phyloP scores from a whole-genome alignment of 306 rosid species.

The Castanospermum australe region DNA sequence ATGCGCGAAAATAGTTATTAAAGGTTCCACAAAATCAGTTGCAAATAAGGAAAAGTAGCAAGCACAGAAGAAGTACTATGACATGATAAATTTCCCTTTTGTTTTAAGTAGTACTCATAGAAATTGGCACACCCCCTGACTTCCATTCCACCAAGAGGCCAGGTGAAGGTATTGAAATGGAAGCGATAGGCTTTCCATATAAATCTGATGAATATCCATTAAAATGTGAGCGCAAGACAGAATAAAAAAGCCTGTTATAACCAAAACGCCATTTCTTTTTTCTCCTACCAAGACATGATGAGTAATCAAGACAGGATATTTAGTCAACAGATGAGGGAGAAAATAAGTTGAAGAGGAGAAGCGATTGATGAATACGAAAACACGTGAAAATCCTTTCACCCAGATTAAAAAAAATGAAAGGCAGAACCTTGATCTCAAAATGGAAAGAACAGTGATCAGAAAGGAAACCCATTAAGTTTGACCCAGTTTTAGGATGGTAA shows the following conservation, averaged over 20 bases:
- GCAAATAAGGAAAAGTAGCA: neutral
- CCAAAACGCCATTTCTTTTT: too few species aligned
- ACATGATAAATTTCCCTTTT: neutral
- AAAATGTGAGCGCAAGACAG: neutral
- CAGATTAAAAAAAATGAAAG: too few species aligned
- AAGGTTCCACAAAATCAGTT: neutral
- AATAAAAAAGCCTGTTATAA: too few species aligned
- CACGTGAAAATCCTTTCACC: neutral
- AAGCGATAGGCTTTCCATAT: neutral
- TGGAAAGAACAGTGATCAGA: neutral
- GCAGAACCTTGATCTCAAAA: neutral
- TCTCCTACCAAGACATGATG: neutral
- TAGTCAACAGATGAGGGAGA: neutral
- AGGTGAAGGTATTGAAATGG: neutral
- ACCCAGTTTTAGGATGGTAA: neutral
- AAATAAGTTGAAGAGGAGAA: conserved; percentile 7
- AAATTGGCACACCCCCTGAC: neutral
- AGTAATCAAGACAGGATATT: neutral
- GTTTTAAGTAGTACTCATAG: neutral
- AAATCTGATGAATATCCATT: neutral
- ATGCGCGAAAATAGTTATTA: neutral
- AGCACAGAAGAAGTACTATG: neutral
- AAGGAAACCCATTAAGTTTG: neutral
- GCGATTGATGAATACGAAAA: neutral
- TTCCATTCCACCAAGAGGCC: neutral